Evolutionary conservation across 805 yeast genomes (phyloP).

Genomic region (Ogataea neopini): DNA sequence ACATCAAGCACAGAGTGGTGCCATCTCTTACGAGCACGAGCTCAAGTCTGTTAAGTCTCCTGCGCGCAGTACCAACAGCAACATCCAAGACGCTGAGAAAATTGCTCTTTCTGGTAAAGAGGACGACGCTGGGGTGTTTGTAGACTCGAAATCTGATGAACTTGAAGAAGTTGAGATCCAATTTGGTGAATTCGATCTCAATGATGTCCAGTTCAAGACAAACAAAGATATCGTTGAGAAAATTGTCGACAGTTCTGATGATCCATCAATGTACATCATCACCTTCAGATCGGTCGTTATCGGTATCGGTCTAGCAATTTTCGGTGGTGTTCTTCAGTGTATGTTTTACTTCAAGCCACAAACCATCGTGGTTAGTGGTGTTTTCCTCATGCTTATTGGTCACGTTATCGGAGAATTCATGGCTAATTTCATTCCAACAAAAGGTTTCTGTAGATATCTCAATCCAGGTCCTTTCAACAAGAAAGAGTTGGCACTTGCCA

Average conservation of each 20-base stretch:
- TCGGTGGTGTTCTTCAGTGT: slow-evolving; percentile 38
- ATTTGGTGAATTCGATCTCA: slow-evolving; percentile 17
- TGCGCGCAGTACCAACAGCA: neutral
- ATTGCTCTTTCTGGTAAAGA: slow-evolving; percentile 1
- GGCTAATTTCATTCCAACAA: slow-evolving; percentile 31
- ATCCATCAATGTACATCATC: slow-evolving; percentile 39
- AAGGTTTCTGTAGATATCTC: slow-evolving; percentile 23
- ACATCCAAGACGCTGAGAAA: neutral
- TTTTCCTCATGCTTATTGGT: slow-evolving; percentile 36
- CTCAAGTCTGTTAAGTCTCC: slow-evolving; percentile 13
- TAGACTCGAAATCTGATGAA: slow-evolving; percentile 7
- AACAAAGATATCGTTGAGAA: slow-evolving; percentile 26
- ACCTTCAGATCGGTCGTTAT: slow-evolving; percentile 39
- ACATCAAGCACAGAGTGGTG: slow-evolving; percentile 12
- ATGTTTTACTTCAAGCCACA: slow-evolving; percentile 40
- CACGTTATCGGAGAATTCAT: slow-evolving; percentile 34
- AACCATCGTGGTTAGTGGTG: slow-evolving; percentile 36
- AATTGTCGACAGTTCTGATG: slow-evolving; percentile 36
- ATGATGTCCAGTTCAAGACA: slow-evolving; percentile 16
- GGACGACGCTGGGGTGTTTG: neutral
- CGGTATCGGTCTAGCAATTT: slow-evolving; percentile 37
- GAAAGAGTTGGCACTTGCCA: slow-evolving; percentile 46
- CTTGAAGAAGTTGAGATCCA: slow-evolving; percentile 17
- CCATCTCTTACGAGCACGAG: slow-evolving; percentile 11
- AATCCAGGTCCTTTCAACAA: slow-evolving; percentile 48